Evolutionary conservation across 768 basidiomycete genomes (phyloP), one percentile per base, ranked within the genome.

Genomic region (Boletus sp.): DNA sequence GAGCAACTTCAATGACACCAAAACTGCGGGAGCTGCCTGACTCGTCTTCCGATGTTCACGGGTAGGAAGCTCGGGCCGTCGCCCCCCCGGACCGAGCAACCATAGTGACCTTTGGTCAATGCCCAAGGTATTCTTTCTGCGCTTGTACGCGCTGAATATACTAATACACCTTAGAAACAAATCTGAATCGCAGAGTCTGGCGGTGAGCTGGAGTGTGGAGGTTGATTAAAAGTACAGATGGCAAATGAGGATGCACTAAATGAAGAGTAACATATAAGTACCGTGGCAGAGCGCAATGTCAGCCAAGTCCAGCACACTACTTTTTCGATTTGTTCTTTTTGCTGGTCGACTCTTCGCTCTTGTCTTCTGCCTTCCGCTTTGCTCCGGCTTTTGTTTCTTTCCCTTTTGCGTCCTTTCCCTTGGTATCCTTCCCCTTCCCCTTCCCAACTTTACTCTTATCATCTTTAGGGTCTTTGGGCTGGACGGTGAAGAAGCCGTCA

Each of bases 401-500:
- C 9, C 37, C 54, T 29, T 58, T 70, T 20, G 40, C 3, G 35
- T 50, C 59, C 30, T 64, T 68, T 5, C 73, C 82, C 87, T 91
- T 54, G 82, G 83, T 54, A 73, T 80, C 61, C 71, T 74, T 60
- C 54, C 70, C 67, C 76, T 80, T 56, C 1, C 66, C 63, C 12
- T 73, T 74, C 9, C 66, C 71, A 32, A 74, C 82, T n/a, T 85
- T 81, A 2, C 52, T 30, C 10, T 74, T 73, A 15, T 72, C 73
- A 40, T 78, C 82, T 41, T 84, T 80, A 54, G 84, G 82, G 6
- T 68, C 60, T 61, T 84, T 85, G 2, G 83, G 73, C 65, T 89
- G 85, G 11, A 85, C 83, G 1, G 87, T 84, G 75, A 99, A 99
- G 75, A 99, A 99, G 0, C 94, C 89, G 66, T 98, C 97, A 14